These are phyloP conservation scores for Dacryopinax primogenitus DNA, from an alignment of 768 basidiomycete species.

Conservation along the genomic window DNA sequence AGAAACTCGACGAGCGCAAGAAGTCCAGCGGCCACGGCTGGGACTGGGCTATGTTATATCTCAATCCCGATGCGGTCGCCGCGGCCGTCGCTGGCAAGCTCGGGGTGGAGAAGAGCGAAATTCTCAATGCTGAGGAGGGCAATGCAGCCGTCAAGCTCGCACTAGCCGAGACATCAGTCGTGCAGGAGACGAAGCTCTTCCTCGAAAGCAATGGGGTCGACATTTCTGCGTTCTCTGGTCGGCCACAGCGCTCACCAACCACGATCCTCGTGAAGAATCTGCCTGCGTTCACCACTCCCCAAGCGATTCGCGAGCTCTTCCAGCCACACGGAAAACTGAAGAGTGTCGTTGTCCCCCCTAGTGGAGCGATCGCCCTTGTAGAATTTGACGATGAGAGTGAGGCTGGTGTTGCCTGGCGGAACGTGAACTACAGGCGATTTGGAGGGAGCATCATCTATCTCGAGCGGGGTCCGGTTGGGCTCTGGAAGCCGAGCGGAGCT, in stretches of 20 bases:
- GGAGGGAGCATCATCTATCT: slow-evolving; percentile 86
- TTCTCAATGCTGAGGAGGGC: slow-evolving; percentile 43
- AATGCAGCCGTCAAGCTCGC: slow-evolving; percentile 82
- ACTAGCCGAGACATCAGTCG: slow-evolving; percentile 89
- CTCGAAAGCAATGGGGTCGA: slow-evolving; percentile 55
- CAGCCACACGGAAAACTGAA: slow-evolving; percentile 55
- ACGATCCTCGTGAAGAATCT: slow-evolving; percentile 92
- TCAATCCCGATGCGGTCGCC: slow-evolving; percentile 95
- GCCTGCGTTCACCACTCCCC: slow-evolving; percentile 69
- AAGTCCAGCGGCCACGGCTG: slow-evolving; percentile 61
- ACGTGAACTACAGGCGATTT: slow-evolving; percentile 72
- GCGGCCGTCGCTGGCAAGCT: slow-evolving; percentile 83
- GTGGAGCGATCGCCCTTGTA: slow-evolving; percentile 85
- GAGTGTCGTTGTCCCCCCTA: slow-evolving; percentile 73
- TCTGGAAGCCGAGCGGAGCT: slow-evolving; percentile 38
- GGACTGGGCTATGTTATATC: slow-evolving; percentile 88
- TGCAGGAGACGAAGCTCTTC: slow-evolving; percentile 85
- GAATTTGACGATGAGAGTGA: slow-evolving; percentile 65
- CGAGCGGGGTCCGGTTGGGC: slow-evolving; percentile 77
- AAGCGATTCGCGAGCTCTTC: slow-evolving; percentile 70
- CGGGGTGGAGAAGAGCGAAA: slow-evolving; percentile 72
- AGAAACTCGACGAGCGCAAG: slow-evolving; percentile 47
- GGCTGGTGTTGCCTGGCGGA: slow-evolving; percentile 62
- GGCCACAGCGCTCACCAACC: slow-evolving; percentile 46
- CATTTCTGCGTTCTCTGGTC: slow-evolving; percentile 43